Evolutionary conservation across 2,329 filamentous ascomycete species (phyloP).

Genomic region (Myriangium duriaei): DNA sequence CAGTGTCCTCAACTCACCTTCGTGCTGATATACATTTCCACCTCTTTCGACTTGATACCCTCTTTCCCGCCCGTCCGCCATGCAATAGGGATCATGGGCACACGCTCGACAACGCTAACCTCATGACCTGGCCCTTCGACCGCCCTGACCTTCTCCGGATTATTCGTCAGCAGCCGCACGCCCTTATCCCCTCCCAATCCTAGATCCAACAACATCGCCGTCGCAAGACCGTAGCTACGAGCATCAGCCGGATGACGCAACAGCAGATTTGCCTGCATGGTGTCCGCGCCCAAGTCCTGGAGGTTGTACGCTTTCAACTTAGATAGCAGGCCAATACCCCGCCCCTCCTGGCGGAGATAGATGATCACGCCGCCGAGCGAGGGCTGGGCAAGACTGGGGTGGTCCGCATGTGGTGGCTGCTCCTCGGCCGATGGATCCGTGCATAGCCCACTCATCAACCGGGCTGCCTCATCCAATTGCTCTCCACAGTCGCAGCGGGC

Average conservation of each 20-base stretch:
- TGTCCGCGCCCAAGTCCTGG: slow-evolving; percentile 93
- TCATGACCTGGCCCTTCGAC: slow-evolving; percentile 87
- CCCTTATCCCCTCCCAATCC: slow-evolving; percentile 57
- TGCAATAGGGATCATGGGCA: slow-evolving; percentile 88
- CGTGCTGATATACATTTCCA: slow-evolving; percentile 86
- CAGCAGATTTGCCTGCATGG: slow-evolving; percentile 86
- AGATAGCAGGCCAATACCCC: slow-evolving; percentile 85
- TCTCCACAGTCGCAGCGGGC: slow-evolving; percentile 96
- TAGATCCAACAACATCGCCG: slow-evolving; percentile 81
- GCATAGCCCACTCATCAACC: slow-evolving; percentile 53
- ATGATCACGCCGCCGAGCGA: slow-evolving; percentile 77
- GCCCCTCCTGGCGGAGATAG: slow-evolving; percentile 89
- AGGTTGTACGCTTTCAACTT: slow-evolving; percentile 98
- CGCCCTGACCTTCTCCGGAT: slow-evolving; percentile 90
- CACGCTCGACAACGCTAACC: slow-evolving; percentile 73
- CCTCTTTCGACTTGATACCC: slow-evolving; percentile 75
- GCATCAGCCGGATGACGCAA: slow-evolving; percentile 89
- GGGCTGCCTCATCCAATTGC: slow-evolving; percentile 89
- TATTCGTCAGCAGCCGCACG: slow-evolving; percentile 82
- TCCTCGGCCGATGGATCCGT: slow-evolving; percentile 1
- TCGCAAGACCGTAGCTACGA: slow-evolving; percentile 88
- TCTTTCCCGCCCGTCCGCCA: slow-evolving; percentile 71
- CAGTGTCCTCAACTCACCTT: slow-evolving; percentile 52
- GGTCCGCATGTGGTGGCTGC: not conserved
- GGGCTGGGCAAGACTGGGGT: slow-evolving; percentile 11